Base-by-base conservation (phyloP, 225 moss, liverwort and hornwort genomes). In the Physcomitrium patens region DNA sequence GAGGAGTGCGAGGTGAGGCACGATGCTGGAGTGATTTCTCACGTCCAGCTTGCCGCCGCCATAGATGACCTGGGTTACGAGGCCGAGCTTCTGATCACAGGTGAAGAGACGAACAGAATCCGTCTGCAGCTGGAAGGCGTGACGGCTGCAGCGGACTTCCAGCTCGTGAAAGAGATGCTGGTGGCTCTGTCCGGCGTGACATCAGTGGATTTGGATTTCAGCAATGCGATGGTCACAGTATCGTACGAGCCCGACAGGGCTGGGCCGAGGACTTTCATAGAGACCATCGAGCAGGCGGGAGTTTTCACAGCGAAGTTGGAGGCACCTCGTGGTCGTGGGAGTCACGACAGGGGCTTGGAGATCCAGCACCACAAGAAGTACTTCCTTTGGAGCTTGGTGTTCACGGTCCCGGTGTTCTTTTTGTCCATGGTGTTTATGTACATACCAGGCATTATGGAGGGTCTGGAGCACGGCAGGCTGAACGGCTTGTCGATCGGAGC, bases 341-440 rank as follows among this genome's bases (percentile, higher is more conserved):
- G 82, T 13, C 90, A 88, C 18, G 91, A 99, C 57, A 74, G 93
- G 53, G 79, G 82, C 53, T 60, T 75, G 27, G 97, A 99, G 63
- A 91, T 99, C 17, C 49, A 60, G 3, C 77, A 83, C 46, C 91
- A 91, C 59, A 79, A 79, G 63, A 86, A 61, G 54, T 85, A 80
- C 24, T 99, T 99, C 59, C 79, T 91, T 3, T 95, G 93, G 95
- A 99, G 97, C 86, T 89, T 90, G 67, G 86, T 99, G 19, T 99
- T 99, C 78, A 99, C 97, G 3, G 66, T 90, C 37, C 95, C 97
- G 23, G 91, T 99, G 14, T 87, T 95, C 53, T 79, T 99, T 28
- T 84, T 99, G 26, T 78, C 94, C 65, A 99, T 99, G 95, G 87
- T 99, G 69, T 78, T 99, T 10, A 93, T 80, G 91, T 90, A 94